Conservation (phyloP, 2,329 filamentous ascomycete species). For the Alternaria rosae region DNA sequence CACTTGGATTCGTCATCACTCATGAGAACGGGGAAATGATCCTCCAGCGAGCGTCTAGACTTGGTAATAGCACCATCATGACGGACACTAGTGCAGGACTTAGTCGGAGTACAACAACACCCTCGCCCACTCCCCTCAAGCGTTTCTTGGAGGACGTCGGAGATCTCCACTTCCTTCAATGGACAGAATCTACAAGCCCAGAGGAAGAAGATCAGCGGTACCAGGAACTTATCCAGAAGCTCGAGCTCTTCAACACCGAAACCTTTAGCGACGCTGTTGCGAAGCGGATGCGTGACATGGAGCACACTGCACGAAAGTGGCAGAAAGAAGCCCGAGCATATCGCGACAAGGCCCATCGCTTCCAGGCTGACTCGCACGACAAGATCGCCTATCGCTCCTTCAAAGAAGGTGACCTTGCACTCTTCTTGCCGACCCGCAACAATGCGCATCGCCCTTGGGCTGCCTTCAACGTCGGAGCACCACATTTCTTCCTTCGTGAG, state of each 20-base stretch:
- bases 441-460: constrained; percentile 96
- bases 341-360: constrained; percentile 81
- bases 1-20: constrained; percentile 82
- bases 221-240: constrained; percentile 72
- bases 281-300: constrained; percentile 90
- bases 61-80: constrained; percentile 57
- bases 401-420: constrained; percentile 92
- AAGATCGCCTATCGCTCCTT: constrained; percentile 97
- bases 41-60: constrained; percentile 74
- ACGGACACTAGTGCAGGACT: constrained; percentile 48
- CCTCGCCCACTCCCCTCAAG: constrained; percentile 61
- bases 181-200: constrained; percentile 75
- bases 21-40: constrained; percentile 76
- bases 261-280: constrained; percentile 84
- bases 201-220: constrained; percentile 77
- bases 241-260: constrained; percentile 84
- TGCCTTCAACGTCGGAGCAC: constrained; percentile 96
- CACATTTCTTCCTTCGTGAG: constrained; percentile 95
- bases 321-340: constrained; percentile 88
- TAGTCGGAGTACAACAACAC: constrained; percentile 63
- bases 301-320: constrained; percentile 91
- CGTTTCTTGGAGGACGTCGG: constrained; percentile 66
- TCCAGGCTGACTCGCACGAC: constrained; percentile 86
- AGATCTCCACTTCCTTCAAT: constrained; percentile 79
- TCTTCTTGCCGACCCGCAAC: constrained; percentile 94